Evolutionary conservation across 495 filamentous ascomycete species (phyloP), one percentile per base, ranked within the genome.

Genomic region (Elasticomyces elasticus): DNA sequence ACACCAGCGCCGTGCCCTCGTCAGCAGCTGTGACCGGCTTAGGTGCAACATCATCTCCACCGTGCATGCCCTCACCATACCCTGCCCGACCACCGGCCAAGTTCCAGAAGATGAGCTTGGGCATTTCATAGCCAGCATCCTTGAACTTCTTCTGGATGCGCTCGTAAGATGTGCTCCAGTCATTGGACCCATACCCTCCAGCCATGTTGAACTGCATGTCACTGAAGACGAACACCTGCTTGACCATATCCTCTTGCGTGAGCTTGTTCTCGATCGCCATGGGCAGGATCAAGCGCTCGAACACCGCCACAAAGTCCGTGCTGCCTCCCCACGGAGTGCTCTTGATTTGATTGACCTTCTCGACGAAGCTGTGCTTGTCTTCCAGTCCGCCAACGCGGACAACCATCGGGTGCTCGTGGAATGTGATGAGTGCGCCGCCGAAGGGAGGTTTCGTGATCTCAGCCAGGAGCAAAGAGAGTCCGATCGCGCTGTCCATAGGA

Each of bases 91-190:
- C 65, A 25, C 65, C 71, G 0, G 69, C 70, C 23, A 77, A 63
- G 54, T 76, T 77, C 74, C 74, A 77, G 56, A 73, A 77, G 26
- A 76, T 62, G 20, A 77, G 62, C 63, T 68, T 64, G 4, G 74
- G 74, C 62, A 77, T 65, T 55, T 71, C 64, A 54, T 76, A 77
- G 13, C 74, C 74, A 12, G 69, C 67, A 5, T 62, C 63, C 27
- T 50, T 54, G 60, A 58, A 77, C 40, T 54, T 59, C 25, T 47
- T 37, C 58, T 71, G 60, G 49, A 77, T 65, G 25, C 69, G 68
- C 56, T 75, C 64, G 58, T 66, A 72, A 12, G 62, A 62, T 2
- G 68, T 63, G 0, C 30, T 64, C 67, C 70, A 72, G 13, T 49
- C 27, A 15, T 49, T 12, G 31, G 19, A 11, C 11, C 5, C 50